Base-by-base conservation (phyloP, 2,329 filamentous ascomycete species). In the Penicillium sp. region DNA sequence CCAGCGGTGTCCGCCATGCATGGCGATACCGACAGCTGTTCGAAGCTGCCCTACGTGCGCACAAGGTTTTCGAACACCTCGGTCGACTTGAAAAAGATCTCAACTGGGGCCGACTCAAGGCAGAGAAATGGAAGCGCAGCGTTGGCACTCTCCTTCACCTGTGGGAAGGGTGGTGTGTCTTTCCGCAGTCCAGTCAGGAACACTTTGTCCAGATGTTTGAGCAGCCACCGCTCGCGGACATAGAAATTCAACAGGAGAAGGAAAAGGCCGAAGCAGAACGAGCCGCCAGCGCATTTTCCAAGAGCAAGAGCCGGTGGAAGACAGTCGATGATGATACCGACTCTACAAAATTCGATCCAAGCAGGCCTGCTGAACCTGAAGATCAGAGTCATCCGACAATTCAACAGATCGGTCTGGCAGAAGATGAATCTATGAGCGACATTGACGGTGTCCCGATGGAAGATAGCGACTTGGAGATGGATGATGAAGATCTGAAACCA, bases 21-120 rank as follows among this genome's bases (percentile, higher is more conserved):
- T 95, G 90, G 88, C 85, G 89, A 46, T 95, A 90, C 64, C 79
- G 90, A 20, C 83, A 87, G 57, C 78, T 92, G 3, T 89, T 95
- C 54, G 89, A 95, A 66, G 75, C 77, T 0, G 82, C 86, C 1
- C 75, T 96, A 23, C 82, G 81, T 27, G 73, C 80, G 7, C 81
- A 83, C 48, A 81, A 82, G 49, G 82, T 85, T 0, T 95, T 95
- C 61, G 86, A 88, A 62, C 78, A 80, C 39, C 78, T 96, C 3
- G 90, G 90, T 1, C 74, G 80, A 47, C 79, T 95, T 52, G 83
- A 89, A 6, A 84, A 86, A 59, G 83, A 81, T 46, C 72, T 87
- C 20, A 78, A 78, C 39, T 95, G 90, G 89, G 91, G 91, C 8
- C 82, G 88, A 1, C 73, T 95, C 54, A 84, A 88, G 18, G 84